Base-by-base conservation (phyloP, 2,329 filamentous ascomycete species). In the Calonectria montana region DNA sequence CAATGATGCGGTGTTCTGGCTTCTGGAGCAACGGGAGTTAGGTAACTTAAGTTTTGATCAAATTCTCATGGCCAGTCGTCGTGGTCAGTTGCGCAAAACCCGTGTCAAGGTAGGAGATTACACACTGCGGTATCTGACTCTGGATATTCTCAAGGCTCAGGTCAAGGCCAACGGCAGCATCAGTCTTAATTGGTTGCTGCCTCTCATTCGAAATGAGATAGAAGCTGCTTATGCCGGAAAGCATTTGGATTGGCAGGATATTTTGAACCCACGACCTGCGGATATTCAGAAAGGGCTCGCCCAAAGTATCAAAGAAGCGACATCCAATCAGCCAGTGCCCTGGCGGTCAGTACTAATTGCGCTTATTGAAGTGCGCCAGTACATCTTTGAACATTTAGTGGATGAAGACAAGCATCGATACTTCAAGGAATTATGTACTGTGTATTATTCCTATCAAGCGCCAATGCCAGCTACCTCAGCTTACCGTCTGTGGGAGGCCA, bases 1-100 rank as follows among this genome's bases (percentile, higher is more conserved):
- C 27, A 63, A 48, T 12, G 59, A 63, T 29, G 25, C 59, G 16
- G 39, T 35, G 8, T 21, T 63, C 16, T 63, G 59, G 59, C 27
- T 63, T 4, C 16, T 47, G 12, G 59, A 63, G 16, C 59, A 63
- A 21, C 41, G 18, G 18, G 59, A 45, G 7, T 41, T 63, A 2
- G 59, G 59, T 4, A 63, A 35, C 15, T 15, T 63, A 18, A 63
- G 25, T 12, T 63, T 63, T 23, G 59, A 63, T 47, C 41, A 25
- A 37, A 63, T 63, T 29, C 3, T 63, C 41, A 63, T 63, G 59
- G 27, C 41, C 27, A 63, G 59, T 16, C 59, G 59, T 45, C 59
- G 59, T 31, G 59, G 59, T 8, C 59, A 63, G 41, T 27, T 63
- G 9, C 59, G 59, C 41, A 63, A 63, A 41, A 48, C 59, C 4